phyloP scores from a whole-genome alignment of 768 basidiomycete species.

The Gelatoporia subvermispora region DNA sequence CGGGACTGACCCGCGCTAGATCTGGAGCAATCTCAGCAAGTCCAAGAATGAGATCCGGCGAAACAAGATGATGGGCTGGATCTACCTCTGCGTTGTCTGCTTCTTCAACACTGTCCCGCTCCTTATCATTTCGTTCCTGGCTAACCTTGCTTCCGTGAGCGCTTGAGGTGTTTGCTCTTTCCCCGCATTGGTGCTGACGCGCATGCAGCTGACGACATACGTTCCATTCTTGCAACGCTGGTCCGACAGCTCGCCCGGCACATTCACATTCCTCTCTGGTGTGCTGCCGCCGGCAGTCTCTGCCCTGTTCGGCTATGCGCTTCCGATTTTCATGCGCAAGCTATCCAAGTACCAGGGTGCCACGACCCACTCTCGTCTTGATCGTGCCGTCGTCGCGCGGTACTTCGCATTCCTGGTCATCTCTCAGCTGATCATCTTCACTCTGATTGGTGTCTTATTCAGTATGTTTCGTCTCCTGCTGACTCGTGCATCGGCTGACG shows the following conservation, averaged over 20 bases:
- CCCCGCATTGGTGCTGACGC: neutral
- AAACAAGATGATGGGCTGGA: constrained; percentile 71
- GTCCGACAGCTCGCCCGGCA: constrained; percentile 52
- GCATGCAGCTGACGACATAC: constrained; percentile 51
- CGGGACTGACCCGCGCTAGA: constrained; percentile 33
- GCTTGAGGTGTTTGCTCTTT: too few relatives aligned
- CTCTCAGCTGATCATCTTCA: constrained; percentile 92
- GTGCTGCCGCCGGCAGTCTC: constrained; percentile 88
- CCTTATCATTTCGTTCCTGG: constrained; percentile 83
- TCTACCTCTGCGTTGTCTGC: constrained; percentile 73
- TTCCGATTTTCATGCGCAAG: constrained; percentile 90
- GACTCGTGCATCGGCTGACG: neutral
- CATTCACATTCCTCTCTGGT: constrained; percentile 88
- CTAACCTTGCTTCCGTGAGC: constrained; percentile 87
- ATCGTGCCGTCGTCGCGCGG: constrained; percentile 86
- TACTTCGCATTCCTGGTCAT: constrained; percentile 94
- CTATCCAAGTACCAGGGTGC: constrained; percentile 67
- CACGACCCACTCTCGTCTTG: constrained; percentile 71
- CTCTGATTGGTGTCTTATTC: constrained; percentile 84
- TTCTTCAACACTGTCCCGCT: constrained; percentile 95
- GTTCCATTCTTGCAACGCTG: constrained; percentile 75
- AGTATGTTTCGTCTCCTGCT: constrained; percentile 41
- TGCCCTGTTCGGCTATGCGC: constrained; percentile 82
- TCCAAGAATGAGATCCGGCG: constrained; percentile 60
- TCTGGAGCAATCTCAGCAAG: constrained; percentile 88